Base-by-base conservation (phyloP, 75 land plant species). In the Pinus albicaulis region DNA sequence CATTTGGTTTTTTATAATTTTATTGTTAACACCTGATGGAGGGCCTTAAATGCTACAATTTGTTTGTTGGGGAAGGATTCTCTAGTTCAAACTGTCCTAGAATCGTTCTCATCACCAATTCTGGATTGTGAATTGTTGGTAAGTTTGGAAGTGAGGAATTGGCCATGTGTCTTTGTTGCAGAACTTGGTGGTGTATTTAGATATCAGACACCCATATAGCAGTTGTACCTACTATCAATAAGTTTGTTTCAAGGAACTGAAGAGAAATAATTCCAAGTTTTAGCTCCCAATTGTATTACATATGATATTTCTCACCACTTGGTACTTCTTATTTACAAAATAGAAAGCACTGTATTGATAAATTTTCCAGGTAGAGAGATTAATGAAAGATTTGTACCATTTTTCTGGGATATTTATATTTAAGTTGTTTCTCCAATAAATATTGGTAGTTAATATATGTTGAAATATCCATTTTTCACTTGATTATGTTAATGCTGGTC, bases 251-350 rank as follows among this genome's bases (percentile, higher is more conserved):
- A 31, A 48, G 12, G 53, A 48, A 12, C 53, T 48, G 53, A 48
- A 68, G 11, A 17, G 23, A 41, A 41, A 68, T 4, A 24, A 68
- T 68, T 11, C 14, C 38, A 10, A 68, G 52, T 13, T 41, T 38
- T n/a, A 44, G n/a, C n/a, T 68, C n/a, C 52, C 5, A 68, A 22
- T 68, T 41, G 71, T 38, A 41, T 41, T 68, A 68, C 48, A 68
- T 38, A 12, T 41, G 11, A 41, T 2, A 13, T 41, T 68, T 41
- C n/a, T 68, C 48, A 34, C n/a, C 11, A 19, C 8, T 66, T 66
- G 7, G 17, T 44, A 68, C 14, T n/a, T 68, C 22, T 38, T 68
- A n/a, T 68, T 23, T 41, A 38, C 71, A 53, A 68, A 22, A n/a
- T 8, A 23, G 71, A 41, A 68, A 44, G n/a, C 41, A 38, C 41